These are phyloP conservation scores for Cercospora sp. DNA, from an alignment of 2,329 filamentous ascomycete genomes.

Conservation along the genomic window DNA sequence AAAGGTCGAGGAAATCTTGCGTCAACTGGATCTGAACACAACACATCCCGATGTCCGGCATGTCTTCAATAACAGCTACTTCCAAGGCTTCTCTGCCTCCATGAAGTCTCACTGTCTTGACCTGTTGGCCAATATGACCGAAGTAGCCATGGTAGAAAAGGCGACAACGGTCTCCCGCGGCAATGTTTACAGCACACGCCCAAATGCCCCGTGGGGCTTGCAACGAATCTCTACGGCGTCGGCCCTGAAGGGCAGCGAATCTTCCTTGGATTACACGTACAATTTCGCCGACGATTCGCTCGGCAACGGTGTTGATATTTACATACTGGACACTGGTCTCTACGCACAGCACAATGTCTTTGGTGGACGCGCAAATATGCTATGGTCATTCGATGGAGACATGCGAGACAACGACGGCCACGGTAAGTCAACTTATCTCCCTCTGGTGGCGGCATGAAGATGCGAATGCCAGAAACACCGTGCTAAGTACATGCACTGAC, in stretches of 20 bases:
- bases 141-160: constrained; percentile 47
- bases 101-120: constrained; percentile 45
- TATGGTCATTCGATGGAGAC: constrained; percentile 43
- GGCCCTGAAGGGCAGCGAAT: constrained; percentile 30
- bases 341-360: constrained; percentile 50
- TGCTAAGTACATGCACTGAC: neutral
- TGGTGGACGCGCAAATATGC: constrained; percentile 44
- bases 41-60: constrained; percentile 43
- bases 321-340: constrained; percentile 53
- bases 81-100: constrained; percentile 44
- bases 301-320: constrained; percentile 49
- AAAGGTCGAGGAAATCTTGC: constrained; percentile 40
- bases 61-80: constrained; percentile 45
- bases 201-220: constrained; percentile 49
- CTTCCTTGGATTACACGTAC: constrained; percentile 47
- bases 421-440: constrained; percentile 26
- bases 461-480: neutral
- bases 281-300: constrained; percentile 39
- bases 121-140: constrained; percentile 42
- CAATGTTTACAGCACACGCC: constrained; percentile 33
- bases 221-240: constrained; percentile 45
- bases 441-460: neutral
- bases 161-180: constrained; percentile 31
- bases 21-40: constrained; percentile 40
- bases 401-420: constrained; percentile 48